Conservation (phyloP, 192 early-diverging fungal genomes). For the Backusella mclennaniae region DNA sequence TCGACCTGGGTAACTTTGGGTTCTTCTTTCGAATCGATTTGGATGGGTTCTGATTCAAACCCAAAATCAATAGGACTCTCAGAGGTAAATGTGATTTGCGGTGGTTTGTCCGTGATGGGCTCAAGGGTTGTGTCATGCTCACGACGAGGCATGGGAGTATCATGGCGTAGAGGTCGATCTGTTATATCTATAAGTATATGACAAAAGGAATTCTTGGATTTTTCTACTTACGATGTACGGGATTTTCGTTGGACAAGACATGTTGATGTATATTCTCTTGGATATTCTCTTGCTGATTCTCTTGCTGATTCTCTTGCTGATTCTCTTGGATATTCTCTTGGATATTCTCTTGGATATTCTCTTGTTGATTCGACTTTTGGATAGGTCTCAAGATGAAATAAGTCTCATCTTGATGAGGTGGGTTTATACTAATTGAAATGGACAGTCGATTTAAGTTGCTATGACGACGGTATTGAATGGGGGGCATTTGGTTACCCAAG, state of each 20-base stretch:
- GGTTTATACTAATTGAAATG: background rate
- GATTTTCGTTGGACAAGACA: background rate
- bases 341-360: background rate
- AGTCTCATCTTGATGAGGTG: slow-evolving; percentile 6
- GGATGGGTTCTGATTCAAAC: background rate
- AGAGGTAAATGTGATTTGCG: background rate
- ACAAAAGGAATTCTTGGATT: background rate
- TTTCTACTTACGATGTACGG: background rate
- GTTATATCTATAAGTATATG: background rate
- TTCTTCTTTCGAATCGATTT: too few species aligned
- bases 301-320: background rate
- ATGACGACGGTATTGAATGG: slow-evolving; percentile 10
- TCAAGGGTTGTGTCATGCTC: background rate
- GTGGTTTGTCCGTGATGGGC: background rate
- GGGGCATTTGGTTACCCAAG: slow-evolving; percentile 16
- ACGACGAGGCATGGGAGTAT: slow-evolving; percentile 18
- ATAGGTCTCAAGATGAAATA: background rate
- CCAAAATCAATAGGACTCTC: background rate
- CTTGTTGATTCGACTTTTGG: background rate
- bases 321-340: too few species aligned
- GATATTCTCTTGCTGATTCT: background rate
- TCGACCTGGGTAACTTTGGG: background rate
- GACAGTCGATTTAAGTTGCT: slow-evolving; percentile 30
- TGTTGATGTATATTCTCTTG: background rate
- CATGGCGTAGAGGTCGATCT: background rate